phyloP scores from a whole-genome alignment of 768 basidiomycete genomes.

The Lactarius psammicola region DNA sequence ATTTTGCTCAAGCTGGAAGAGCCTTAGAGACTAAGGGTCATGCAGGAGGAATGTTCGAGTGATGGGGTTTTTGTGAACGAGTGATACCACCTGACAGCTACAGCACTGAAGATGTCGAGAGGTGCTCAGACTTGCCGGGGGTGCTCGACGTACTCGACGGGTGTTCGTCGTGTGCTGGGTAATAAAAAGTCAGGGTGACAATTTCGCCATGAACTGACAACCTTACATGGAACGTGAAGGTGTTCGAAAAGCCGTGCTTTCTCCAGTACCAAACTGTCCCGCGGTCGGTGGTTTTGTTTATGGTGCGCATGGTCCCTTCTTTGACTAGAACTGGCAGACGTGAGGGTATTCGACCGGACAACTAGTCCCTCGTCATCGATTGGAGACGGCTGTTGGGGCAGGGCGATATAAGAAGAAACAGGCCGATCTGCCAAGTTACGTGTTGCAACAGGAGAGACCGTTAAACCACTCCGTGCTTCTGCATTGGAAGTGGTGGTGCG shows the following conservation, averaged over 20 bases:
- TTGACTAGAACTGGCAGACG: background rate
- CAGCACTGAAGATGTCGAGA: constrained; percentile 38
- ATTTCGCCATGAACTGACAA: constrained; percentile 35
- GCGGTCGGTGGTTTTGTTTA: constrained; percentile 13
- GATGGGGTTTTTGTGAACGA: constrained; percentile 33
- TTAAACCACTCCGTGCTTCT: background rate
- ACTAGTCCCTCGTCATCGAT: constrained; percentile 7
- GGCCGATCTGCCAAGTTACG: background rate
- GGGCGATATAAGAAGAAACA: background rate
- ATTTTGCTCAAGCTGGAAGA: background rate
- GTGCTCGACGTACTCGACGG: constrained; percentile 15
- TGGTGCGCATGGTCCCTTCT: constrained; percentile 10
- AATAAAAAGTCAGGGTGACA: constrained; percentile 27
- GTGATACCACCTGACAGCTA: constrained; percentile 29
- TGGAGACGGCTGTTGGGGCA: background rate
- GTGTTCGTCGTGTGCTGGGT: constrained; percentile 19
- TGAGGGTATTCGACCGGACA: background rate
- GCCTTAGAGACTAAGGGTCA: background rate
- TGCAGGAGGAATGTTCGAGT: constrained; percentile 36
- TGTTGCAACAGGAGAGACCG: background rate
- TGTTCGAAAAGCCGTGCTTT: constrained; percentile 23
- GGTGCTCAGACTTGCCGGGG: constrained; percentile 29
- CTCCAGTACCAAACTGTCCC: constrained; percentile 31
- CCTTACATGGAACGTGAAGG: constrained; percentile 36
- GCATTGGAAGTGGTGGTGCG: background rate